phyloP scores from a whole-genome alignment of 1,139 yeast species.

The Yamadazyma atlantica region DNA sequence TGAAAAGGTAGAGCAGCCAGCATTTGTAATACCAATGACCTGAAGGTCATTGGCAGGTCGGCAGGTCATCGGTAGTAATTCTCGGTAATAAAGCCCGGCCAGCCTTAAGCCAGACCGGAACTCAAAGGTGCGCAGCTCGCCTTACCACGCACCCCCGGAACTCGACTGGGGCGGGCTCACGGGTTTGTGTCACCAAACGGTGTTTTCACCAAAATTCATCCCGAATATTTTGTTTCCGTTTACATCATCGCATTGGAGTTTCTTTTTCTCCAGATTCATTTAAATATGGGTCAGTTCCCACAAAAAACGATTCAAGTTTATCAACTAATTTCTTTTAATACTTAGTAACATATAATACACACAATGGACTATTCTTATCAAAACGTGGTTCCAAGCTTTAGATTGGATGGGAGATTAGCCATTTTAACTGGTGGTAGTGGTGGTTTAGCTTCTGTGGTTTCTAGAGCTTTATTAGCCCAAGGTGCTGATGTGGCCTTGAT shows the following conservation, averaged over 20 bases:
- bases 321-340: slow-evolving; percentile 19
- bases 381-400: slow-evolving; percentile 53
- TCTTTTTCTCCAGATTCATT: slow-evolving; percentile 3
- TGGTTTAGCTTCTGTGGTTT: slow-evolving; percentile 67
- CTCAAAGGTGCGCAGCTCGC: neutral
- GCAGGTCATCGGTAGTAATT: neutral
- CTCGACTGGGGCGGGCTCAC: neutral
- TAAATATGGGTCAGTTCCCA: neutral
- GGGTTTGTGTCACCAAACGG: neutral
- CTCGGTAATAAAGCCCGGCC: neutral
- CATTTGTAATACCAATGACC: too few species aligned
- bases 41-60: too few species aligned
- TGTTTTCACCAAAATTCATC: slow-evolving; percentile 2
- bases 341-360: too few species aligned
- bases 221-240: slow-evolving; percentile 1
- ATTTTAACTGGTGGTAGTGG: slow-evolving; percentile 84
- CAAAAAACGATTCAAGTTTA: neutral
- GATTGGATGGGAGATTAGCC: slow-evolving; percentile 71
- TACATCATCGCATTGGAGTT: slow-evolving; percentile 2
- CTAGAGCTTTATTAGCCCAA: slow-evolving; percentile 67
- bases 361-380: slow-evolving; percentile 36
- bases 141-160: neutral
- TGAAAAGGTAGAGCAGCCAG: too few species aligned
- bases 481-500: slow-evolving; percentile 76
- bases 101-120: too few species aligned